These are phyloP conservation scores for Epithele typhae DNA, from an alignment of 768 basidiomycete species.

Conservation along the genomic window DNA sequence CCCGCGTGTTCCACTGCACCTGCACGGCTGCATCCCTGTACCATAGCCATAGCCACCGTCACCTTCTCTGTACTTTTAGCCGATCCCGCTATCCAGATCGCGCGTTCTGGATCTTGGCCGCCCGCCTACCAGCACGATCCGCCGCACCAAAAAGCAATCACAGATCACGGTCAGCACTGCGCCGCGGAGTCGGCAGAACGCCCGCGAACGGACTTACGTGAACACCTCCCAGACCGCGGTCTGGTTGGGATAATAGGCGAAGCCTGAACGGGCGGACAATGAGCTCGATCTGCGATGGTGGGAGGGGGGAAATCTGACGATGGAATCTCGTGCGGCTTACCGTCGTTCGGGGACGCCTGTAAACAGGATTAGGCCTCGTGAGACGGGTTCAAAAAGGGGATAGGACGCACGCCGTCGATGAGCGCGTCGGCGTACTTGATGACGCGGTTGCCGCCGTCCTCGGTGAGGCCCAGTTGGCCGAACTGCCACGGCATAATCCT, in stretches of 20 bases:
- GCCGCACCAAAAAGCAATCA: too few relatives aligned
- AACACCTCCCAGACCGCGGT: slow-evolving; percentile 49
- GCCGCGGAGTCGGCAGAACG: background rate
- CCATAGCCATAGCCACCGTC: slow-evolving; percentile 9
- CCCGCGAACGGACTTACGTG: slow-evolving; percentile 30
- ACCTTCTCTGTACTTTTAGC: background rate
- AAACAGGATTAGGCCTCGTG: background rate
- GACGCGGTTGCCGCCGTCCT: slow-evolving; percentile 46
- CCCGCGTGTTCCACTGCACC: too few relatives aligned
- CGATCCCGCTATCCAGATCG: slow-evolving; percentile 10
- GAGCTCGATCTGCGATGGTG: slow-evolving; percentile 1
- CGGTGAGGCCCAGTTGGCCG: slow-evolving; percentile 43
- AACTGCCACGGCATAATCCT: slow-evolving; percentile 62
- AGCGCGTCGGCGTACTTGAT: slow-evolving; percentile 54
- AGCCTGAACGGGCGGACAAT: slow-evolving; percentile 30
- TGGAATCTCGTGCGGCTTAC: slow-evolving; percentile 23
- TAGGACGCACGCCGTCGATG: slow-evolving; percentile 37
- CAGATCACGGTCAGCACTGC: too few relatives aligned
- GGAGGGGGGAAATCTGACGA: slow-evolving; percentile 6
- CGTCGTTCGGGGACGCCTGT: slow-evolving; percentile 52
- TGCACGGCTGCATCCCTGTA: slow-evolving; percentile 1
- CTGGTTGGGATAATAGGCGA: slow-evolving; percentile 50
- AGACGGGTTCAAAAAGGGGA: slow-evolving; percentile 5
- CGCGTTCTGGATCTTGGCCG: slow-evolving; percentile 18
- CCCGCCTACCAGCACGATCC: slow-evolving; percentile 13